phyloP scores from a whole-genome alignment of 805 yeast species.

The Hanseniaspora valbyensis region DNA sequence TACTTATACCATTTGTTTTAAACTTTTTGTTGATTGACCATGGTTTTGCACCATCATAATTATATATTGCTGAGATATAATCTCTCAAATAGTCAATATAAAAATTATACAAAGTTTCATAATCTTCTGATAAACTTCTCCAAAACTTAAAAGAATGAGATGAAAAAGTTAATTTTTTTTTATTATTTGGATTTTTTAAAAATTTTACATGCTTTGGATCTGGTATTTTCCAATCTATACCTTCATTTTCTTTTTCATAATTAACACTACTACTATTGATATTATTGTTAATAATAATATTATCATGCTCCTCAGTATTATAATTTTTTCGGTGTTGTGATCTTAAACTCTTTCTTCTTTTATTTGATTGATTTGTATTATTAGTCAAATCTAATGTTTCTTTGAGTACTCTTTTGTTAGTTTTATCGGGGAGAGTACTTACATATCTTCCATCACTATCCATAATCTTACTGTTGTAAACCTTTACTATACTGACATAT shows the following conservation, averaged over 20 bases:
- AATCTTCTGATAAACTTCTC: neutral
- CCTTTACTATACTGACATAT: conserved; percentile 29
- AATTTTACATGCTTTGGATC: conserved; percentile 6
- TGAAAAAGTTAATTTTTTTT: neutral
- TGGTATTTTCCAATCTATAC: conserved; percentile 11
- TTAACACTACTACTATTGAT: too few species aligned
- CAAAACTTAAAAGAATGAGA: conserved; percentile 1
- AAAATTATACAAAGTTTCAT: neutral
- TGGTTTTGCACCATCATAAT: conserved; percentile 12
- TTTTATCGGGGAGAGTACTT: conserved; percentile 39
- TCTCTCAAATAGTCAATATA: neutral
- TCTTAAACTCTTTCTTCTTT: neutral
- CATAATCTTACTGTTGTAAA: conserved; percentile 22
- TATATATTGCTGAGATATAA: conserved; percentile 1
- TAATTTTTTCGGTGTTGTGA: neutral
- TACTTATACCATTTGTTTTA: conserved; percentile 11
- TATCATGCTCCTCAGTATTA: too few species aligned
- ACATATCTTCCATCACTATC: conserved; percentile 36
- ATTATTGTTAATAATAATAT: neutral
- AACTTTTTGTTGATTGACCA: neutral
- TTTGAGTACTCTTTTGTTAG: conserved; percentile 46
- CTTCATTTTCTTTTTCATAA: too few species aligned
- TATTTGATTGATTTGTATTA: neutral
- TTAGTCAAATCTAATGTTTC: conserved; percentile 29
- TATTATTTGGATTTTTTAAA: conserved; percentile 4